Evolutionary conservation across 805 yeast species (phyloP).

Genomic region (Suhomyces tanzawaensis): DNA sequence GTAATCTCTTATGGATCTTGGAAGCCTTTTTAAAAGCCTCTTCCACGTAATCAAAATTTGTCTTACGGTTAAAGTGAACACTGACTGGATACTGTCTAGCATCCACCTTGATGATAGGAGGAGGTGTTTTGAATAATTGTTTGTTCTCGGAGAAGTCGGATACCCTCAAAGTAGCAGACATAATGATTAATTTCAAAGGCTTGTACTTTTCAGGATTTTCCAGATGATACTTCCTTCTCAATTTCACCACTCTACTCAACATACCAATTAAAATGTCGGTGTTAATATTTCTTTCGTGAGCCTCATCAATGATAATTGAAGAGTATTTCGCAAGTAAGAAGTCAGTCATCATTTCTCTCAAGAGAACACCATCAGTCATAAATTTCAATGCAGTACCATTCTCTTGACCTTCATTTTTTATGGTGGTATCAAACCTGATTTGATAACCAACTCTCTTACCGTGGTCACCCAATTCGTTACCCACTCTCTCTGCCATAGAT

Average conservation of each 20-base stretch:
- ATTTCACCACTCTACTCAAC: constrained; percentile 77
- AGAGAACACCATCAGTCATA: constrained; percentile 92
- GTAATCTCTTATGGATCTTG: constrained; percentile 81
- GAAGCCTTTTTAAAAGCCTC: constrained; percentile 83
- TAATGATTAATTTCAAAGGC: constrained; percentile 79
- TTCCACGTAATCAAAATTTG: constrained; percentile 74
- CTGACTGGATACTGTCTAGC: constrained; percentile 96
- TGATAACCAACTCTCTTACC: constrained; percentile 73
- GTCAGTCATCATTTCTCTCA: constrained; percentile 91
- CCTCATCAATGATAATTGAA: constrained; percentile 89
- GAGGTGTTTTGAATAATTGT: constrained; percentile 63
- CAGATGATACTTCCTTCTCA: constrained; percentile 56
- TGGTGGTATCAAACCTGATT: constrained; percentile 73
- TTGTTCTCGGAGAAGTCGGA: constrained; percentile 86
- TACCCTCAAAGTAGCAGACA: constrained; percentile 97
- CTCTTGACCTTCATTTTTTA: constrained; percentile 46
- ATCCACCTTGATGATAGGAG: constrained; percentile 86
- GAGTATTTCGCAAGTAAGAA: constrained; percentile 80
- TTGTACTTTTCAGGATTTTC: constrained; percentile 47
- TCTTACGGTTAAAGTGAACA: constrained; percentile 80
- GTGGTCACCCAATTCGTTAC: constrained; percentile 71
- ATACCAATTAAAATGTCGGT: constrained; percentile 96
- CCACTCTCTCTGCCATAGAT: constrained; percentile 82
- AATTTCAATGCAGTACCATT: constrained; percentile 70
- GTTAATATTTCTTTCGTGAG: constrained; percentile 94